Evolutionary conservation across 306 rosid species (phyloP).

Genomic region (Mimosa bimucronata): DNA sequence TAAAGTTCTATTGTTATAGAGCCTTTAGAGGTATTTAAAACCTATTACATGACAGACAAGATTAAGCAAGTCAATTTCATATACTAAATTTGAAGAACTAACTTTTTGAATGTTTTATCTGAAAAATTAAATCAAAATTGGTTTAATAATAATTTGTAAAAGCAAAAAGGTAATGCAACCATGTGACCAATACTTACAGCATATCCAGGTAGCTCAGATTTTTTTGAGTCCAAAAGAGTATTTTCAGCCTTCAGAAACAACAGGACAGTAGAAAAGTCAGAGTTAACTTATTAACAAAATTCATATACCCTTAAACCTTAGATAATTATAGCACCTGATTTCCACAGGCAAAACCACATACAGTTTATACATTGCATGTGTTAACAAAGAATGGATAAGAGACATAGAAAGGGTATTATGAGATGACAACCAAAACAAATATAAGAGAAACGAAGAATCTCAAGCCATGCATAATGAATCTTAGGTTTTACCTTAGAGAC

Average conservation of each 20-base stretch:
- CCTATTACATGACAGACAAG: slow-evolving; percentile 44
- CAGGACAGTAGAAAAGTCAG: neutral
- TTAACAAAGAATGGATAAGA: slow-evolving; percentile 1
- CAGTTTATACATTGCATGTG: neutral
- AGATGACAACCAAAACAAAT: slow-evolving; percentile 17
- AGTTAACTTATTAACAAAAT: neutral
- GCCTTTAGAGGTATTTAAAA: slow-evolving; percentile 89
- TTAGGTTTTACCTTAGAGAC: slow-evolving; percentile 33
- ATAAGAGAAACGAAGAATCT: slow-evolving; percentile 11
- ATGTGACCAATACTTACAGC: slow-evolving; percentile 55
- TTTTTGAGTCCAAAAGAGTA: slow-evolving; percentile 50
- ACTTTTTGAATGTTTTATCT: slow-evolving; percentile 9
- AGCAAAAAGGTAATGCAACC: slow-evolving; percentile 23
- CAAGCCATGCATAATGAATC: slow-evolving; percentile 14
- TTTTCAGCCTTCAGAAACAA: slow-evolving; percentile 49
- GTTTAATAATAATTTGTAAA: slow-evolving; percentile 18
- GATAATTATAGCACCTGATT: slow-evolving; percentile 5
- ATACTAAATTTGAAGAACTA: neutral
- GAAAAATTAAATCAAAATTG: slow-evolving; percentile 16
- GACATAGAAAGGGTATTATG: neutral
- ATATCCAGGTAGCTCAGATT: slow-evolving; percentile 70
- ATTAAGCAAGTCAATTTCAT: slow-evolving; percentile 17
- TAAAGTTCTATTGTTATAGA: slow-evolving; percentile 62
- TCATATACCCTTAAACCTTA: neutral
- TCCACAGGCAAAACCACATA: slow-evolving; percentile 18